These are phyloP conservation scores for Ramaria sp. DNA, from an alignment of 768 basidiomycete species.

Conservation along the genomic window DNA sequence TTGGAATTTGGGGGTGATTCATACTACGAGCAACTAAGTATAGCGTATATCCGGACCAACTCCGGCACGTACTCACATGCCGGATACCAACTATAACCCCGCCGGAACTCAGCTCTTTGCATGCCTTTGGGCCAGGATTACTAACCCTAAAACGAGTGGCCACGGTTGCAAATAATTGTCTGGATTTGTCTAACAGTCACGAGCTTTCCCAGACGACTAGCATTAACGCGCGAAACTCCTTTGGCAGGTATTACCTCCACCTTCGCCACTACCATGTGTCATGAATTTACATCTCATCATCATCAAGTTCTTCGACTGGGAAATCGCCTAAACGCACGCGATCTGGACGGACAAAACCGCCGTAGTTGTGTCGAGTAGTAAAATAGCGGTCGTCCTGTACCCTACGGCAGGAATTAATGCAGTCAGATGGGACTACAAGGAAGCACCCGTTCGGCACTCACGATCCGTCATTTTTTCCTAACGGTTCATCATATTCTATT, in stretches of 20 bases:
- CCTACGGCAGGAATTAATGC: slow-evolving; percentile 27
- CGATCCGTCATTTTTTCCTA: slow-evolving; percentile 94
- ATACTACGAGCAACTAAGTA: too few species aligned
- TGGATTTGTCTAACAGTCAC: too few species aligned
- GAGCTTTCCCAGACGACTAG: too few species aligned
- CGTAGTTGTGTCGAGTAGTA: slow-evolving; percentile 61
- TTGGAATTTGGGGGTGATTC: too few species aligned
- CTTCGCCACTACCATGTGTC: slow-evolving; percentile 21
- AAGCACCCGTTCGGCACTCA: slow-evolving; percentile 32
- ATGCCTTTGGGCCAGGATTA: too few species aligned
- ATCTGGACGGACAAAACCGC: slow-evolving; percentile 80
- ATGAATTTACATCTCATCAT: slow-evolving; percentile 52
- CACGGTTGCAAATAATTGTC: too few species aligned
- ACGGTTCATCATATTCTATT: slow-evolving; percentile 89
- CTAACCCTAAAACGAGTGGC: too few species aligned
- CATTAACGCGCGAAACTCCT: too few species aligned
- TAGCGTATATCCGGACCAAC: too few species aligned
- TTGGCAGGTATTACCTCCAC: not conserved
- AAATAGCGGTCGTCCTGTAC: slow-evolving; percentile 86
- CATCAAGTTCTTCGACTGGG: slow-evolving; percentile 71
- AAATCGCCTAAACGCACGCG: slow-evolving; percentile 77
- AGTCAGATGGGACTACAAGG: not conserved
- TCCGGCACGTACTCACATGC: too few species aligned
- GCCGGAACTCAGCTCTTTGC: too few species aligned
- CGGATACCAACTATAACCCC: too few species aligned